Base-by-base conservation (phyloP, 495 filamentous ascomycete genomes). In the Neurospora pannonica region DNA sequence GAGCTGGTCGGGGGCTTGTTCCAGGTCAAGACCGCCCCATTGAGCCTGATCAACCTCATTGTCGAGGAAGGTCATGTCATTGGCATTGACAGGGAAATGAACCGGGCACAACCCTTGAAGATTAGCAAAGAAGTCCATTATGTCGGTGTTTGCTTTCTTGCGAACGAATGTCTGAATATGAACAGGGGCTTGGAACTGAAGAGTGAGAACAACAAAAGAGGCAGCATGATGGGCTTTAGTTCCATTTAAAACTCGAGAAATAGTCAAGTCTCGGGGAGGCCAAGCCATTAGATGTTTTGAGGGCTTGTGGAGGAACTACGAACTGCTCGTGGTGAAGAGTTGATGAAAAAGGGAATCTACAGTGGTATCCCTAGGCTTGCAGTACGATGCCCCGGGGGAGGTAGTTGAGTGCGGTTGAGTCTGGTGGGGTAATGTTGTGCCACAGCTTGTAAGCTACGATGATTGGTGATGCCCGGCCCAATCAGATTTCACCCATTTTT, bases 41-140 rank as follows among this genome's bases (percentile, higher is more conserved):
- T 6, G 21, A 11, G 0, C 0, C 0, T 28, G 46, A 15, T 28
- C 46, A 28, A 0, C 46, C 0, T 60, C 11, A 28, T 60, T 60
- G 48, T 0, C 0, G 11, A 13, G 1, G 11, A 28, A 60, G 21
- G 21, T 0, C 48, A 60, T 28, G 11, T 3, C 5, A 28, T 60
- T 13, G 11, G 24, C 11, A 60, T 28, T 15, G 48, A 0, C 11
- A 15, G 5, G 21, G 11, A 8, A 31, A 13, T 60, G 48, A 15
- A 60, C 2, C 6, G 48, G 48, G 5, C 5, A 60, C 0, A 3
- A 15, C 0, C 1, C 48, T 28, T 28, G 2, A 15, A 15, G 2
- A 13, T 15, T 0, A 1, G 1, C 24, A 3, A 3, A 15, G 11
- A 54, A 54, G 48, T 28, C 48, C 48, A 60, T 60, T 1, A 1